Evolutionary conservation across 1,284 basidiomycete genomes (phyloP).

Genomic region (Moesziomyces sp.): DNA sequence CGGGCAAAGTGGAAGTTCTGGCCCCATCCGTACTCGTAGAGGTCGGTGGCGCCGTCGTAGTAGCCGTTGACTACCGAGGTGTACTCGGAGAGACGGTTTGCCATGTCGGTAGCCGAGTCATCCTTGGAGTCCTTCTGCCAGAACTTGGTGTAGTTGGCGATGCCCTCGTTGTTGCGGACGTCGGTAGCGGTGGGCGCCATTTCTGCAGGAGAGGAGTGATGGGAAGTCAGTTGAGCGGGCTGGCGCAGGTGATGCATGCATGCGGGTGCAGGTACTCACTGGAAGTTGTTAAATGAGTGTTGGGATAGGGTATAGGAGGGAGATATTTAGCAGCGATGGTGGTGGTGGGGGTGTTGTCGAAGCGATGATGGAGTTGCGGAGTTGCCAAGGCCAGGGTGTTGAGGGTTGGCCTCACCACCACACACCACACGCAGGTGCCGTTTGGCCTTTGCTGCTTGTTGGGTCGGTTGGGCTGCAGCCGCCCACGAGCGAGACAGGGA

Average conservation of each 20-base stretch:
- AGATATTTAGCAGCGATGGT: neutral
- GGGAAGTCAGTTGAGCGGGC: neutral
- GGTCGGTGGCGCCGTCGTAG: slow-evolving; percentile 94
- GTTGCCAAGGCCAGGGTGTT: neutral
- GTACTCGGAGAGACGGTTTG: slow-evolving; percentile 84
- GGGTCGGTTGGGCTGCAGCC: no score
- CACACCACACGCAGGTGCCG: no score
- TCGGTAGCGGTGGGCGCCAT: slow-evolving; percentile 70
- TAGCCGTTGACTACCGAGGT: slow-evolving; percentile 96
- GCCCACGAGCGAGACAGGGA: no score
- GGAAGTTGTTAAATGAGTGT: neutral
- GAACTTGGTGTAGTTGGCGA: slow-evolving; percentile 90
- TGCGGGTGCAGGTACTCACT: neutral
- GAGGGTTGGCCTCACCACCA: no score
- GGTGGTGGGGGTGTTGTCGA: neutral
- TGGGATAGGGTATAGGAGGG: no score
- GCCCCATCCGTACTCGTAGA: slow-evolving; percentile 97
- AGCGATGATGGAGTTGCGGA: neutral
- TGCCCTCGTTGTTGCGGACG: slow-evolving; percentile 82
- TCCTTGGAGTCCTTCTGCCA: slow-evolving; percentile 87
- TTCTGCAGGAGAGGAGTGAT: slow-evolving; percentile 4
- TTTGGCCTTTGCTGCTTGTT: no score
- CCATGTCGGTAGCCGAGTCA: slow-evolving; percentile 78
- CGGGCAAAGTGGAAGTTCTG: slow-evolving; percentile 97
- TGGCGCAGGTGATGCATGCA: neutral